Evolutionary conservation across 495 filamentous ascomycete species (phyloP), one percentile per base, ranked within the genome.

Genomic region (Tuber microsphaerosporum): DNA sequence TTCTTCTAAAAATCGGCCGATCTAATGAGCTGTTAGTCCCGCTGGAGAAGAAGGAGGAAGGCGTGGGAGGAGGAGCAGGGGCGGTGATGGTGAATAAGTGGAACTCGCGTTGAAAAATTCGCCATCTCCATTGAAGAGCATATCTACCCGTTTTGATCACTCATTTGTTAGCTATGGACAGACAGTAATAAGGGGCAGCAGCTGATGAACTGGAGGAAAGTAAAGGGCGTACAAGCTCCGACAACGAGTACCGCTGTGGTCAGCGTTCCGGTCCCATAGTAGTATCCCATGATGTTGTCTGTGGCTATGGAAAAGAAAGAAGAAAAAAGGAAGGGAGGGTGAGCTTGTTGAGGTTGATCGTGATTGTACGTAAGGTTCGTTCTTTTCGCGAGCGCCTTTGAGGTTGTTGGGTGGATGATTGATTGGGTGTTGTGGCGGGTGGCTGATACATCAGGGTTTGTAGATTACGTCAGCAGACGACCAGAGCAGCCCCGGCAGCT

Each of bases 101-200:
- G 20, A 71, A 84, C 91, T 72, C 90, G 97, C 95, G 86, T 99
- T 97, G 85, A 98, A 99, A 48, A 90, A 87, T 88, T 99, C 96
- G 77, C 96, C 95, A 82, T 94, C 93, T 72, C 93, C 94, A 80
- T 93, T 94, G 83, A 99, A 97, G 76, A 99, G 92, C 92, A 99
- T 93, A 86, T 99, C 96, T 99, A 84, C 61, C 31, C 73, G 46
- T 73, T 76, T 71, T 42, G 74, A 61, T 61, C 51, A n/a, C 26
- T 61, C n/a, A 14, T 61, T 31, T 61, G 75, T 79, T 87, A 76
- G 85, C 86, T 82, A 85, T 84, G 75, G 69, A 76, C 73, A 79
- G 16, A 69, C 45, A 56, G 51, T 65, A 42, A 56, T 68, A 72
- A 37, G 68, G 39, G 70, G 61, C 72, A 44, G 31, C 39, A 69